phyloP scores from a whole-genome alignment of 2,329 filamentous ascomycete species.

The Paecilomyces variotii region DNA sequence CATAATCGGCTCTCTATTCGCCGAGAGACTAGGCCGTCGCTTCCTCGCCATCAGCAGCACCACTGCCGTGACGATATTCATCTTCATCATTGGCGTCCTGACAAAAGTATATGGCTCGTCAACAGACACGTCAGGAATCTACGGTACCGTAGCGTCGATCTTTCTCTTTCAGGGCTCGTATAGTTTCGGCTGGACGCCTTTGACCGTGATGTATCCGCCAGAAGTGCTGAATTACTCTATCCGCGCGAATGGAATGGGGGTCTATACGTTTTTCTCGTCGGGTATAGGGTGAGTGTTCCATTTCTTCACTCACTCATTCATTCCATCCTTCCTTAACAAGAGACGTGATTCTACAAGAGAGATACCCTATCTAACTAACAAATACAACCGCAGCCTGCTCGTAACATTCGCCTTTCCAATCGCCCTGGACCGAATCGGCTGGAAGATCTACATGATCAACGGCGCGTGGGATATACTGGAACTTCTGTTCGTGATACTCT shows the following conservation, averaged over 20 bases:
- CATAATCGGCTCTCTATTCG: slow-evolving; percentile 37
- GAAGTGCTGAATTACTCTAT: slow-evolving; percentile 45
- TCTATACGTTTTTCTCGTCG: slow-evolving; percentile 23
- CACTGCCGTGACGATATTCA: slow-evolving; percentile 21
- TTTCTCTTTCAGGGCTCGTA: slow-evolving; percentile 48
- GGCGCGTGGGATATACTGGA: slow-evolving; percentile 33
- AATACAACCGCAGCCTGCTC: slow-evolving; percentile 21
- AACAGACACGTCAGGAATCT: slow-evolving; percentile 7
- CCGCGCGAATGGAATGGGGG: slow-evolving; percentile 40
- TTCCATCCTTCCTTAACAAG: background rate
- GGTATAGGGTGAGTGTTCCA: slow-evolving; percentile 16
- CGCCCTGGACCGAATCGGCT: slow-evolving; percentile 35
- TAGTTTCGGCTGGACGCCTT: slow-evolving; percentile 43
- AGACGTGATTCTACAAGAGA: background rate
- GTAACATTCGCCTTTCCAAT: slow-evolving; percentile 38
- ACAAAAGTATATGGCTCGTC: slow-evolving; percentile 32
- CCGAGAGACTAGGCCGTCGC: slow-evolving; percentile 39
- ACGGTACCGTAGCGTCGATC: slow-evolving; percentile 20
- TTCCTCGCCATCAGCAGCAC: background rate
- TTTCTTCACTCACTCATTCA: no score
- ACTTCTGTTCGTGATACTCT: background rate
- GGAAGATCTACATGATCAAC: slow-evolving; percentile 44
- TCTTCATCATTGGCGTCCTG: slow-evolving; percentile 46
- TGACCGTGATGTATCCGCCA: slow-evolving; percentile 42
- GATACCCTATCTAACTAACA: background rate